A percentile compares a stretch with the other conserved stretches of the same genome.
Conservation (phyloP, 2,329 filamentous ascomycete genomes). For the Didymellaceae sp. region DNA sequence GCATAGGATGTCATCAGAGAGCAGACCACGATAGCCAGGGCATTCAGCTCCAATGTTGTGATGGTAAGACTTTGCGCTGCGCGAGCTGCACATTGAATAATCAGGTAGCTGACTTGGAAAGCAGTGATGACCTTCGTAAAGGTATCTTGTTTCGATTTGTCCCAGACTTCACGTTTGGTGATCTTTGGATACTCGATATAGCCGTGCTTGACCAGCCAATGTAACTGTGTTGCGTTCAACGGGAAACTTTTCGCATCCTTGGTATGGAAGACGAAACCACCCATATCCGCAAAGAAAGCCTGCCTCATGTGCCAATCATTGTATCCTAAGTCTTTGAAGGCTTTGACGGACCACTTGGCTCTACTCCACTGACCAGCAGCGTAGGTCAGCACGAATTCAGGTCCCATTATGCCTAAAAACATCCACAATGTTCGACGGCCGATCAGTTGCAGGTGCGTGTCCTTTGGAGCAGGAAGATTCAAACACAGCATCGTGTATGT, state of each 20-base stretch:
- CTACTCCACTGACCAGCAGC: conserved; percentile 20
- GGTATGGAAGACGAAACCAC: conserved; percentile 19
- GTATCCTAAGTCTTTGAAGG: conserved; percentile 9
- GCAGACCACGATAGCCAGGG: conserved; percentile 26
- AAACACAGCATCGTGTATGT: conserved; percentile 23
- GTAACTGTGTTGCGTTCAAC: conserved; percentile 13
- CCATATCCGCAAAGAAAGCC: conserved; percentile 24
- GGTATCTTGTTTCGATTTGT: conserved; percentile 27
- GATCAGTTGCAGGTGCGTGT: conserved; percentile 10
- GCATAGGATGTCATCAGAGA: conserved; percentile 19
- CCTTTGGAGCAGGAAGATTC: conserved; percentile 14
- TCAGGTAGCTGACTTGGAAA: conserved; percentile 26
- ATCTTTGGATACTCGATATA: conserved; percentile 11
- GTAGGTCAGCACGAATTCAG: conserved; percentile 18
- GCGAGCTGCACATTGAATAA: conserved; percentile 24
- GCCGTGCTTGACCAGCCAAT: conserved; percentile 9
- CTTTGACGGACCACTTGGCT: conserved; percentile 17
- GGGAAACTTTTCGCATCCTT: conserved; percentile 10
- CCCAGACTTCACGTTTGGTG: conserved; percentile 14
- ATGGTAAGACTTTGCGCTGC: conserved; percentile 16
- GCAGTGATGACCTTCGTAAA: conserved; percentile 24
- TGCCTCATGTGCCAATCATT: conserved; percentile 22
- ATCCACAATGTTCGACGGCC: conserved; percentile 11
- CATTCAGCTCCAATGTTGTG: conserved; percentile 25
- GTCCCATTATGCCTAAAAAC: conserved; percentile 13